phyloP scores from a whole-genome alignment of 257 asterid species.

The Mentha longifolia region DNA sequence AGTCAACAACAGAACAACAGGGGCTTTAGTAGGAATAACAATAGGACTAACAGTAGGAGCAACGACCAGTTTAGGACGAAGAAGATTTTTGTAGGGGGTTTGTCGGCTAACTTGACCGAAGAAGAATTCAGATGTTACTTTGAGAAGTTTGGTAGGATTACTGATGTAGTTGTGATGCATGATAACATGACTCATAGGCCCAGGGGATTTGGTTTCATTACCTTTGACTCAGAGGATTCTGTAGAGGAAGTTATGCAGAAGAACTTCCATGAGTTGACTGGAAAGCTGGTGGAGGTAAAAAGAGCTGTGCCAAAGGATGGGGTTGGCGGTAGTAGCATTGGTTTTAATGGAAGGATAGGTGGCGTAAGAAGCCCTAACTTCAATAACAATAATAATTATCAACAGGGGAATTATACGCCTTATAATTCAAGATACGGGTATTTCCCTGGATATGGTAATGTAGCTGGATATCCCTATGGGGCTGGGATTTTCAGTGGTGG shows the following conservation, averaged over 20 bases:
- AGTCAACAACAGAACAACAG: conserved; percentile 49
- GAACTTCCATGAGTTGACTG: conserved; percentile 71
- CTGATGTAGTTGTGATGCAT: conserved; percentile 92
- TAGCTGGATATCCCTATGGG: conserved; percentile 64
- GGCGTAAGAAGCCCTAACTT: conserved; percentile 50
- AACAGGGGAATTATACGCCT: conserved; percentile 45
- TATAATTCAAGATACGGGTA: conserved; percentile 57
- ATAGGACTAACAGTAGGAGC: conserved; percentile 57
- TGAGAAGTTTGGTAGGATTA: conserved; percentile 80
- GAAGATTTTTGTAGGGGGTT: conserved; percentile 95
- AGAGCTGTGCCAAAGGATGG: conserved; percentile 88
- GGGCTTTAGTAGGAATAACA: conserved; percentile 49
- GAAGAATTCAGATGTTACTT: conserved; percentile 83
- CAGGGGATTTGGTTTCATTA: conserved; percentile 92
- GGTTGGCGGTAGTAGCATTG: conserved; percentile 40
- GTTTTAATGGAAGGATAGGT: conserved; percentile 49
- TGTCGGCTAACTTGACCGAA: conserved; percentile 75
- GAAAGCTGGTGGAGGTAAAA: conserved; percentile 89
- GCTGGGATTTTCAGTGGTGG: conserved; percentile 52
- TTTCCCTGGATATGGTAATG: conserved; percentile 60
- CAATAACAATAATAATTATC: conserved; percentile 47
- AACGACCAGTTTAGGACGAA: conserved; percentile 70
- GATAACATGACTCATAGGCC: conserved; percentile 86
- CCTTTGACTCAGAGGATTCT: conserved; percentile 82
- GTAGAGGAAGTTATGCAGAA: conserved; percentile 82